Evolutionary conservation across 2,329 filamentous ascomycete genomes (phyloP), one percentile per base, ranked within the genome.

Genomic region (Pestalotiopsis sp.): DNA sequence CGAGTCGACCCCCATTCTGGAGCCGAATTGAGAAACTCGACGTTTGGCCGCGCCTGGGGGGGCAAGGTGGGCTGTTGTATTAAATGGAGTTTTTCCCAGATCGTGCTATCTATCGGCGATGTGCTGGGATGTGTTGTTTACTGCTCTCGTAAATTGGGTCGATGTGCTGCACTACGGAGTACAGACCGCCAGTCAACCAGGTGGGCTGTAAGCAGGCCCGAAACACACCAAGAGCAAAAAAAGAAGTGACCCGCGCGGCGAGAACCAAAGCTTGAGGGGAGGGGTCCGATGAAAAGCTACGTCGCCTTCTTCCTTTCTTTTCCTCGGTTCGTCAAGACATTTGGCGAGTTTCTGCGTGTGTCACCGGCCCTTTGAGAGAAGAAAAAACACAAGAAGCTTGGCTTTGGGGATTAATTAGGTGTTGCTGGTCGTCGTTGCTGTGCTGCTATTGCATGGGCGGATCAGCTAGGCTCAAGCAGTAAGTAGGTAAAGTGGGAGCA

Each of bases 1-100:
- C 70, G 82, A 83, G 74, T 88, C 86, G 79, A 83, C 81, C 78
- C 84, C 87, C 87, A 89, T 88, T 73, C 81, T 86, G 81, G 75
- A 76, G 38, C 40, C 59, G 25, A 36, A 57, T 58, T 41, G 52
- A 27, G 49, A 13, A 36, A 25, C n/a, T 60, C 36, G 40, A 31
- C 36, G 36, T n/a, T 36, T 45, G 56, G 65, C 23, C 57, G 57
- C 65, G 65, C 65, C 65, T 31, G 36, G 45, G 36, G 45, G 20
- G 13, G 31, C 31, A 27, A 25, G 14, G 20, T 40, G 56, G 52
- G 20, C 59, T 14, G 65, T 61, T 20, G 31, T 36, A 36, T 36
- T 66, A 38, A 65, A 40, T 62, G n/a, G 27, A 14, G 31, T 36
- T 36, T 36, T 36, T 60, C 58, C 31, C n/a, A 58, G 49, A 25